These are phyloP conservation scores for Strobilomyces confusus DNA, from an alignment of 768 basidiomycete species.

Conservation along the genomic window DNA sequence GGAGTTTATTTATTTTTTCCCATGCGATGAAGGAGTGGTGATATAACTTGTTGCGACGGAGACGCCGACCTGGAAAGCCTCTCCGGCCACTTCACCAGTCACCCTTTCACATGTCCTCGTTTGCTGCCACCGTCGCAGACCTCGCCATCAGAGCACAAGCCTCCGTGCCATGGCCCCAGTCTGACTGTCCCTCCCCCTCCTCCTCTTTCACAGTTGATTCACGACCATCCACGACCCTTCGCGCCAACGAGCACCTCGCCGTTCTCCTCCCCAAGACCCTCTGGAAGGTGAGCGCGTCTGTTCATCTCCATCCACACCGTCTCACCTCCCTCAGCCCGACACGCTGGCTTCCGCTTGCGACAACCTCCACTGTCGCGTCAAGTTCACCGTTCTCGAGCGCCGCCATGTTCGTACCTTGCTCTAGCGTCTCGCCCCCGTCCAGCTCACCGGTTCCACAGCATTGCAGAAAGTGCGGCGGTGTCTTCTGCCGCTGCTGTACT, in stretches of 20 bases:
- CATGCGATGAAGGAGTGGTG: slow-evolving; percentile 19
- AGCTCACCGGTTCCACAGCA: slow-evolving; percentile 45
- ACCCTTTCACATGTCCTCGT: slow-evolving; percentile 29
- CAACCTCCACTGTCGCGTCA: slow-evolving; percentile 63
- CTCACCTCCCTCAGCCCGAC: slow-evolving; percentile 49
- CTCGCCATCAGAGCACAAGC: slow-evolving; percentile 27
- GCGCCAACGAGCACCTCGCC: slow-evolving; percentile 69
- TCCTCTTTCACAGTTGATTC: too few relatives aligned
- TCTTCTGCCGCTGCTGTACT: slow-evolving; percentile 67
- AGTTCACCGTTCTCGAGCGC: slow-evolving; percentile 67
- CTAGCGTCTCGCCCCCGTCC: background rate
- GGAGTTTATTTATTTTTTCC: slow-evolving; percentile 23
- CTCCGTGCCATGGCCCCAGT: slow-evolving; percentile 10
- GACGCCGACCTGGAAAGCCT: slow-evolving; percentile 1
- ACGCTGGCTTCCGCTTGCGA: slow-evolving; percentile 60
- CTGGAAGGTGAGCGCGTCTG: slow-evolving; percentile 59
- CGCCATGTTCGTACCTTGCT: slow-evolving; percentile 55
- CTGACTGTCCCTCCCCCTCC: too few relatives aligned
- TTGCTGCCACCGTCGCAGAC: slow-evolving; percentile 23
- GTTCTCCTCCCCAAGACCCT: slow-evolving; percentile 64
- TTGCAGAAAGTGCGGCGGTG: slow-evolving; percentile 80
- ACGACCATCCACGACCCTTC: slow-evolving; percentile 21
- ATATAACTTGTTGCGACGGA: slow-evolving; percentile 33
- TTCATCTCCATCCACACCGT: background rate
- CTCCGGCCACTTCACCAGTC: slow-evolving; percentile 8